Evolutionary conservation across 176 grass and related monocot species (phyloP).

Genomic region (Lolium rigidum): DNA sequence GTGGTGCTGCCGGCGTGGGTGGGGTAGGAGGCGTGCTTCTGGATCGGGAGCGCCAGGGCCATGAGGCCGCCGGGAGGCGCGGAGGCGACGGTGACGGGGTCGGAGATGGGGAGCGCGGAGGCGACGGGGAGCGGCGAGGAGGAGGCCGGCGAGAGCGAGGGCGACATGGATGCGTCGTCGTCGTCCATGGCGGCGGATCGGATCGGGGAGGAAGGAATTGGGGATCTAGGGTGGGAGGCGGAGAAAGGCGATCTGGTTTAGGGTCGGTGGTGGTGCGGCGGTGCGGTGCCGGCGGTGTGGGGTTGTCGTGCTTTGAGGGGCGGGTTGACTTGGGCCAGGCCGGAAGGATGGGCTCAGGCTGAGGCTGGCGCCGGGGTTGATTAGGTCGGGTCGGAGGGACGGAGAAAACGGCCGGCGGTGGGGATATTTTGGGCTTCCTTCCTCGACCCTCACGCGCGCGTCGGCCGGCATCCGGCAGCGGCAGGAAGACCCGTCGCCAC

Average conservation of each 20-base stretch:
- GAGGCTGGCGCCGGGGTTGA: slow-evolving; percentile 30
- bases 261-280: slow-evolving; percentile 60
- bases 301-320: slow-evolving; percentile 52
- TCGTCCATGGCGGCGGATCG: slow-evolving; percentile 43
- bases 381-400: slow-evolving; percentile 1
- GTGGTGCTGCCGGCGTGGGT: slow-evolving; percentile 42
- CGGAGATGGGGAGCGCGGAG: slow-evolving; percentile 43
- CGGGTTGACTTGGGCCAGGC: slow-evolving; percentile 58
- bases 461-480: slow-evolving; percentile 50
- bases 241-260: slow-evolving; percentile 36
- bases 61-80: slow-evolving; percentile 55
- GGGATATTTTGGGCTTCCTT: slow-evolving; percentile 48
- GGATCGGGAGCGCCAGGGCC: slow-evolving; percentile 71
- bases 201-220: not conserved
- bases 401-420: slow-evolving; percentile 51
- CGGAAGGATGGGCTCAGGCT: slow-evolving; percentile 49
- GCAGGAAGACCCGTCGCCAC: slow-evolving; percentile 49
- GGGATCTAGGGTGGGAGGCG: slow-evolving; percentile 22
- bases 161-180: slow-evolving; percentile 48
- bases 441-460: slow-evolving; percentile 31
- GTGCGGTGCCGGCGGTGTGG: slow-evolving; percentile 67
- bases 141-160: not conserved
- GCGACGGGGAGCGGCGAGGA: slow-evolving; percentile 12
- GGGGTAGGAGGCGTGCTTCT: slow-evolving; percentile 51
- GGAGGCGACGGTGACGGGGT: slow-evolving; percentile 53